Conservation (phyloP, 1,284 basidiomycete species). For the Golubevia pallescens region DNA sequence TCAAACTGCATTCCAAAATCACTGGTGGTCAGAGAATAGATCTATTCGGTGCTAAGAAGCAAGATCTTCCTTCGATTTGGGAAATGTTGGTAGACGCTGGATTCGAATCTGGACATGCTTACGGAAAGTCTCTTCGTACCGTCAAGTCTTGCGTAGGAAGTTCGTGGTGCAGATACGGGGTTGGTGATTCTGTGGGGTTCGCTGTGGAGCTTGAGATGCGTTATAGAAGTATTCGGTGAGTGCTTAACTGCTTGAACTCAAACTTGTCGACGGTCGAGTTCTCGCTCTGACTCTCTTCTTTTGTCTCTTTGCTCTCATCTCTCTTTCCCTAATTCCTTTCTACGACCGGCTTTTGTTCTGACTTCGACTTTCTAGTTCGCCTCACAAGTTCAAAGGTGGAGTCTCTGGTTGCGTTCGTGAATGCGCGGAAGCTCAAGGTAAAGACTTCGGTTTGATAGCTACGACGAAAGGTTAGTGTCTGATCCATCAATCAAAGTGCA, state of each 20-base stretch:
- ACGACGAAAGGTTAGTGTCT: constrained; percentile 80
- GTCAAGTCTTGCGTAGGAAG: constrained; percentile 72
- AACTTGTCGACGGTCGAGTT: too few relatives aligned
- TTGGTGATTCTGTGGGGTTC: constrained; percentile 77
- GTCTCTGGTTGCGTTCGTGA: constrained; percentile 77
- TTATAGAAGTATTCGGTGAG: constrained; percentile 75
- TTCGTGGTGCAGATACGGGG: constrained; percentile 77
- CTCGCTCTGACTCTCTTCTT: too few relatives aligned
- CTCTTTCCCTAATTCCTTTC: too few relatives aligned
- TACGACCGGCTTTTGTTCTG: neutral
- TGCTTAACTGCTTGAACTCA: too few relatives aligned
- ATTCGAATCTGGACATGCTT: constrained; percentile 79
- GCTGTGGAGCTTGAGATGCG: constrained; percentile 77
- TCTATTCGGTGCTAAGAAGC: constrained; percentile 76
- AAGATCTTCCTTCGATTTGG: constrained; percentile 80
- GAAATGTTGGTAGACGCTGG: constrained; percentile 73
- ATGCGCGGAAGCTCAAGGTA: constrained; percentile 77
- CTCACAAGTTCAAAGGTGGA: constrained; percentile 80
- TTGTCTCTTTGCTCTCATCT: too few relatives aligned
- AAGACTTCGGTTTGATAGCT: constrained; percentile 80
- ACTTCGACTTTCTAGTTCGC: constrained; percentile 63
- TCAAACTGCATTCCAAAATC: constrained; percentile 75
- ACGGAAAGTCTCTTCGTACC: constrained; percentile 72
- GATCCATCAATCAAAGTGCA: too few relatives aligned
- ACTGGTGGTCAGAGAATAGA: constrained; percentile 74